Conservation (phyloP, 2,329 filamentous ascomycete species). For the Cyphellophora attinorum region DNA sequence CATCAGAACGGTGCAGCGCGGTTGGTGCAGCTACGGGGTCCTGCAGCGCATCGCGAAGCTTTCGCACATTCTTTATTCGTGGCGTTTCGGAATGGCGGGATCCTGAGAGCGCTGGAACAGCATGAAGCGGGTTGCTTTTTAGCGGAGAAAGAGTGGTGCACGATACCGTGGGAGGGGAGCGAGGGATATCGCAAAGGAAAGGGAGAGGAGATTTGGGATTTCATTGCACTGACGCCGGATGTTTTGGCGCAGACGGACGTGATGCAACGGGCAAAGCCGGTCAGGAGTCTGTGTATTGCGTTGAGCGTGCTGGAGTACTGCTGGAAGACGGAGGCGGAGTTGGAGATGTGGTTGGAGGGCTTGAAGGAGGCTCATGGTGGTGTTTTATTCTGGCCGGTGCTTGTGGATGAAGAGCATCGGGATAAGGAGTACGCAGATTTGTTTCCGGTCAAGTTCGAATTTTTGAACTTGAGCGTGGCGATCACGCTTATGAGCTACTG, state of each 20-base stretch:
- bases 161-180: slow-evolving; percentile 24
- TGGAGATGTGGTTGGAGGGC: slow-evolving; percentile 19
- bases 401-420: slow-evolving; percentile 9
- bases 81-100: slow-evolving; percentile 22
- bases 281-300: slow-evolving; percentile 9
- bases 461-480: slow-evolving; percentile 20
- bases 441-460: slow-evolving; percentile 24
- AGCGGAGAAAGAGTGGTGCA: slow-evolving; percentile 22
- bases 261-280: slow-evolving; percentile 11
- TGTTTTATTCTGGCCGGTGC: slow-evolving; percentile 23
- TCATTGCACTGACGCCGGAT: slow-evolving; percentile 19
- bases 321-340: slow-evolving; percentile 21
- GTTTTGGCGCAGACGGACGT: slow-evolving; percentile 16
- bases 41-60: slow-evolving; percentile 22
- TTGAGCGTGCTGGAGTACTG: slow-evolving; percentile 17
- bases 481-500: slow-evolving; percentile 24
- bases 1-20: slow-evolving; percentile 18
- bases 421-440: slow-evolving; percentile 11
- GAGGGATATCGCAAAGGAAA: slow-evolving; percentile 18
- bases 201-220: slow-evolving; percentile 22
- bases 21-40: slow-evolving; percentile 25
- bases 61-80: slow-evolving; percentile 25
- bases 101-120: slow-evolving; percentile 20
- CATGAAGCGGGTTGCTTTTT: slow-evolving; percentile 21
- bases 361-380: slow-evolving; percentile 16